Percentiles rank a stretch among this genome's conserved stretches.
Conservation (phyloP, 106 monocot genomes). For the Iris macrosiphon region DNA sequence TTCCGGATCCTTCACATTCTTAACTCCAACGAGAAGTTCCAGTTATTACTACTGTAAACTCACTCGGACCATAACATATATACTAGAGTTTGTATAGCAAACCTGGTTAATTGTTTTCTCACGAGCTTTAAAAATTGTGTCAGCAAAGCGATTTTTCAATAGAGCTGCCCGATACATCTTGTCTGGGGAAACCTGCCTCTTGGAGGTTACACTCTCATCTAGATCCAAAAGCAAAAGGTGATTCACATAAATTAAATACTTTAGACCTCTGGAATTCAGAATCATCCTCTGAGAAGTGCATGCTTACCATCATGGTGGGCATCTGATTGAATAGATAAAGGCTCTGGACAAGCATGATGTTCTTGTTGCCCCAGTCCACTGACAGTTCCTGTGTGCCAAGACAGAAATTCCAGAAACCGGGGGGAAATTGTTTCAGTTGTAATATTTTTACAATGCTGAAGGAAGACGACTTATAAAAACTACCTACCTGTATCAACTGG, state of each 20-base stretch:
- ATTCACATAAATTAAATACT: slow-evolving; percentile 31
- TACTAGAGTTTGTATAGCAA: too few relatives aligned
- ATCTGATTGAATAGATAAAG: slow-evolving; percentile 23
- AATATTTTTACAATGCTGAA: too few relatives aligned
- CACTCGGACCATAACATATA: too few relatives aligned
- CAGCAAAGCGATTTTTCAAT: slow-evolving; percentile 80
- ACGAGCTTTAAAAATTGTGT: slow-evolving; percentile 91
- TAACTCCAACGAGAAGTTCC: not conserved
- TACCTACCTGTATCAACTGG: too few relatives aligned
- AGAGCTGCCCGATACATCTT: slow-evolving; percentile 80
- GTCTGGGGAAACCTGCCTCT: slow-evolving; percentile 74
- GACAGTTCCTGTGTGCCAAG: slow-evolving; percentile 34
- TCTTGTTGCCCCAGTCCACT: slow-evolving; percentile 27
- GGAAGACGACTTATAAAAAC: too few relatives aligned
- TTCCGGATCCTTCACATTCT: slow-evolving; percentile 65
- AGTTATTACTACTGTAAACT: not conserved
- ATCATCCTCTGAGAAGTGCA: slow-evolving; percentile 23
- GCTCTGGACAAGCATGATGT: slow-evolving; percentile 17
- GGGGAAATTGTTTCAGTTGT: too few relatives aligned
- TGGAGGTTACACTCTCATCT: slow-evolving; percentile 65
- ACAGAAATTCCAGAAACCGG: too few relatives aligned
- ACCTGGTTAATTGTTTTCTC: slow-evolving; percentile 92
- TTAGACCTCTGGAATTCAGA: slow-evolving; percentile 14
- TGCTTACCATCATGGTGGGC: slow-evolving; percentile 72
- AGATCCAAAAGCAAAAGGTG: slow-evolving; percentile 20